These are phyloP conservation scores for Tarenaya hassleriana DNA, from an alignment of 345 rosid genomes.

Conservation along the genomic window DNA sequence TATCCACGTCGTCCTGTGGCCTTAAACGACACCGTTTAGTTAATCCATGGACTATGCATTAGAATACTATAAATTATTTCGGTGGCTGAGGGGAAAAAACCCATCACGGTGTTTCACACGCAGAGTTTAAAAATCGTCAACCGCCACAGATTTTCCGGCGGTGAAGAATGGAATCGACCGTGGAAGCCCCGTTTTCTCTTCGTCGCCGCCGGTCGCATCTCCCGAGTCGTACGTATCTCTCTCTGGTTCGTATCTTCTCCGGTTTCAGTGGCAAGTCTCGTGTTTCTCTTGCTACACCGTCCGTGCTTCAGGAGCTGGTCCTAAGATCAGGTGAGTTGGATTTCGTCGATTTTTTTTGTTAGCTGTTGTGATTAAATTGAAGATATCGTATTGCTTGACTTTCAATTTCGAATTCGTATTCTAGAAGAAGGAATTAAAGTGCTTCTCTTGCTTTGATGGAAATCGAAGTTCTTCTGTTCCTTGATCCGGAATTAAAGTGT, in stretches of 20 bases:
- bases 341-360: no score
- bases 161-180: not conserved
- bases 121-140: constrained; percentile 4
- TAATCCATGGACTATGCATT: no score
- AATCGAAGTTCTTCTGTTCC: constrained; percentile 7
- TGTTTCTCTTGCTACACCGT: constrained; percentile 34
- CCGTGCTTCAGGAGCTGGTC: constrained; percentile 24
- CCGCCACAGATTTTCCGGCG: constrained; percentile 4
- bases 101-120: not conserved
- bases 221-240: constrained; percentile 39
- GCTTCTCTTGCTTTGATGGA: constrained; percentile 4
- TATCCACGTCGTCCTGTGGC: constrained; percentile 16
- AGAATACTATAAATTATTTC: no score
- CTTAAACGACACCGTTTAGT: no score
- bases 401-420: not conserved
- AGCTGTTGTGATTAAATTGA: not conserved
- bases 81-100: no score
- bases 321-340: constrained; percentile 17
- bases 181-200: not conserved
- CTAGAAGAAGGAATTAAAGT: not conserved
- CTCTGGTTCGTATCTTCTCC: constrained; percentile 40
- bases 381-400: not conserved
- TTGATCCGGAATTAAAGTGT: not conserved
- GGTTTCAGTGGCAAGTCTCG: constrained; percentile 38
- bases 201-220: constrained; percentile 13